These are phyloP conservation scores for Debaryomyces maramus DNA, from an alignment of 805 yeast genomes.

Conservation along the genomic window DNA sequence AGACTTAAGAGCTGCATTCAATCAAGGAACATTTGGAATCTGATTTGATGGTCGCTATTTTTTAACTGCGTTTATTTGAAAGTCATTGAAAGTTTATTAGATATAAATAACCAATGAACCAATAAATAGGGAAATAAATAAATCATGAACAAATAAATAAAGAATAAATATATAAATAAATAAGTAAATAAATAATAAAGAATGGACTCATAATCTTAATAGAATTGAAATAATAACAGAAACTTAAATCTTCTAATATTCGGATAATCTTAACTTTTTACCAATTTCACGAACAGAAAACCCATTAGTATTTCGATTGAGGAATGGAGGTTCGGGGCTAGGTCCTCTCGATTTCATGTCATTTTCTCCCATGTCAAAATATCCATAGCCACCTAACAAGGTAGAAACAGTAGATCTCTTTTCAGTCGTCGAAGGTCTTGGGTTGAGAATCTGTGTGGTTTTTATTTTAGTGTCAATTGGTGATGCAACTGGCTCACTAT, in stretches of 20 bases:
- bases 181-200: conserved; percentile 11
- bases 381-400: conserved; percentile 59
- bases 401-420: conserved; percentile 23
- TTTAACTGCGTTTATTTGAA: neutral
- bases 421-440: conserved; percentile 21
- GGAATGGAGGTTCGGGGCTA: conserved; percentile 55
- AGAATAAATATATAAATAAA: conserved; percentile 10
- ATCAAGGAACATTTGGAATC: conserved; percentile 69
- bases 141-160: conserved; percentile 4
- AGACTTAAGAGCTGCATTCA: conserved; percentile 60
- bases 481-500: conserved; percentile 1
- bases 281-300: conserved; percentile 58
- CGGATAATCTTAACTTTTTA: conserved; percentile 61
- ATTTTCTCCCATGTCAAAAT: conserved; percentile 58
- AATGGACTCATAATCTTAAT: conserved; percentile 1
- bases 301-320: conserved; percentile 36
- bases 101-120: too few species aligned
- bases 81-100: neutral
- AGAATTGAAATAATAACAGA: conserved; percentile 1
- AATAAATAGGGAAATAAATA: conserved; percentile 3
- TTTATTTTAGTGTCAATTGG: conserved; percentile 9
- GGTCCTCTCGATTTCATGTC: conserved; percentile 55
- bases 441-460: conserved; percentile 14
- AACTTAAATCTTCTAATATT: conserved; percentile 39
- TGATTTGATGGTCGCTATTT: conserved; percentile 19